These are phyloP conservation scores for Ustilago tritici DNA, from an alignment of 1,284 basidiomycete genomes.

Conservation along the genomic window DNA sequence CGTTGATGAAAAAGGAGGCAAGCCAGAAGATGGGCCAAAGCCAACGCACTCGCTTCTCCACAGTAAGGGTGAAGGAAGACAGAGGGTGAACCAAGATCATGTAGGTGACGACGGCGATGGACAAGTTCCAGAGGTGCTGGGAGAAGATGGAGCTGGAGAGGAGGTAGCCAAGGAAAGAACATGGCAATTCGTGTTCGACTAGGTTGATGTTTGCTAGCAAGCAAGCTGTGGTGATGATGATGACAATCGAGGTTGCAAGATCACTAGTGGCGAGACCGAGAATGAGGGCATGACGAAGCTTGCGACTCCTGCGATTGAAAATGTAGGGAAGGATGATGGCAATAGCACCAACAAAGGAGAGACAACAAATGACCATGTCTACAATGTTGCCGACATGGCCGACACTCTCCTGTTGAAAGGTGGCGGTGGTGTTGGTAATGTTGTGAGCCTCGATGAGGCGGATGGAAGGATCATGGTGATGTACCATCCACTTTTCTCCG, in stretches of 20 bases:
- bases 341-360: conserved; percentile 53
- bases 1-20: conserved; percentile 50
- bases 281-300: conserved; percentile 61
- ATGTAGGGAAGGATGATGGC: conserved; percentile 62
- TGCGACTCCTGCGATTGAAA: conserved; percentile 46
- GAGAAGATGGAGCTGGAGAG: conserved; percentile 57
- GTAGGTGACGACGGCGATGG: conserved; percentile 62
- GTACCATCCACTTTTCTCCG: conserved; percentile 2
- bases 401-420: conserved; percentile 45
- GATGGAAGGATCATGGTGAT: conserved; percentile 33
- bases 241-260: conserved; percentile 51
- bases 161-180: conserved; percentile 56
- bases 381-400: conserved; percentile 54
- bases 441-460: conserved; percentile 22
- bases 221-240: conserved; percentile 54
- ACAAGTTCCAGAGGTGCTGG: conserved; percentile 63
- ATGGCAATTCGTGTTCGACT: conserved; percentile 22
- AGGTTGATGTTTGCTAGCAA: conserved; percentile 52
- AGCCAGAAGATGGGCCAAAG: conserved; percentile 62
- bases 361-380: conserved; percentile 59
- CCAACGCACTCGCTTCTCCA: conserved; percentile 56
- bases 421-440: conserved; percentile 27
- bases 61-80: conserved; percentile 47
- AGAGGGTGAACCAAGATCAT: conserved; percentile 64
- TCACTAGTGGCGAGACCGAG: conserved; percentile 62